These are phyloP conservation scores for Astrocystis sublimbata DNA, from an alignment of 495 filamentous ascomycete genomes.

Conservation along the genomic window DNA sequence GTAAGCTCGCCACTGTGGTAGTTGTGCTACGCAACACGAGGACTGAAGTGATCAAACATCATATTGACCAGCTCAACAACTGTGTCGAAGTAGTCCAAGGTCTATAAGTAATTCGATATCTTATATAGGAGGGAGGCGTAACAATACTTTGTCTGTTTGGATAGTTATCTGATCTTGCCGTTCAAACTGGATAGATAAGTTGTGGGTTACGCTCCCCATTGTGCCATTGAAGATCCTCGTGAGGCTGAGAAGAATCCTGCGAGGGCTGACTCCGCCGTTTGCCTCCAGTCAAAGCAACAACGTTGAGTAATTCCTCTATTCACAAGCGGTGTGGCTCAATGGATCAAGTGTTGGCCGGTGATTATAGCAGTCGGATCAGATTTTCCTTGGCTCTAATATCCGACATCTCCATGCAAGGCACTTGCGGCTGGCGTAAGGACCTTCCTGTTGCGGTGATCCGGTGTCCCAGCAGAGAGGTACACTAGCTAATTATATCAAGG, in stretches of 20 bases:
- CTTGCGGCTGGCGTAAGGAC: neutral
- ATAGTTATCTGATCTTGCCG: neutral
- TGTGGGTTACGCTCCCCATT: neutral
- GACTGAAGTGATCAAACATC: no score
- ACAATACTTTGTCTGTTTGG: no score
- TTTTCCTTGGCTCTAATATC: neutral
- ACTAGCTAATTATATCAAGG: neutral
- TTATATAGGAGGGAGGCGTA: no score
- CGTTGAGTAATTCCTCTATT: neutral
- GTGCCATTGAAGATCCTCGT: no score
- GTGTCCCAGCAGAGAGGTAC: conserved; percentile 1
- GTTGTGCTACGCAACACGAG: no score
- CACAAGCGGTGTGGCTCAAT: conserved; percentile 6
- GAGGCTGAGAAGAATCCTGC: conserved; percentile 2
- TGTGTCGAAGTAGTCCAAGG: no score
- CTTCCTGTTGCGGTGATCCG: conserved; percentile 3
- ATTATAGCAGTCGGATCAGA: neutral
- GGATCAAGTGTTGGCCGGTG: neutral
- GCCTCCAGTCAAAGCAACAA: neutral
- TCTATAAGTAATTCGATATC: no score
- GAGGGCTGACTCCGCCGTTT: neutral
- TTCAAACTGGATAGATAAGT: neutral
- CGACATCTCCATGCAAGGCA: neutral
- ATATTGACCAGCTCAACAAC: no score
- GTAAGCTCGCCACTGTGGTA: no score